Evolutionary conservation across 163 green algal genomes (phyloP).

Genomic region (Chlamydomonas reinhardtii): DNA sequence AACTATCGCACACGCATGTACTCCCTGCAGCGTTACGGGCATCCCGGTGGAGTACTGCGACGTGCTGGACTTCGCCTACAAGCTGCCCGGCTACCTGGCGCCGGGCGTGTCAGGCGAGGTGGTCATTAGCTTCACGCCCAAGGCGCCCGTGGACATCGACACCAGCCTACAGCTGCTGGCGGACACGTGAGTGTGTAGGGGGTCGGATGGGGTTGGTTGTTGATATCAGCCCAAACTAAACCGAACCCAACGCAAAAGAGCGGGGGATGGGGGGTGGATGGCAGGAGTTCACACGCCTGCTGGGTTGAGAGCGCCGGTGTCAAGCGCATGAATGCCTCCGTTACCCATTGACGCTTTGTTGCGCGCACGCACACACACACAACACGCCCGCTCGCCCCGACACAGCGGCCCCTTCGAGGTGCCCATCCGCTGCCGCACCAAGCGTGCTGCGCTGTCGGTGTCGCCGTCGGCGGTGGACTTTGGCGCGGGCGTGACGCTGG

Average conservation of each 20-base stretch:
- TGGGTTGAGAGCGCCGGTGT: no score
- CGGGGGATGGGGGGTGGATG: no score
- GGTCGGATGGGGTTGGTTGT: no score
- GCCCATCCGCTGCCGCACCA: conserved; percentile 69
- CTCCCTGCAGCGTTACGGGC: conserved; percentile 40
- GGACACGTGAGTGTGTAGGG: conserved; percentile 52
- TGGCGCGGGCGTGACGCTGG: conserved; percentile 67
- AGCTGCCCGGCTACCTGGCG: conserved; percentile 71
- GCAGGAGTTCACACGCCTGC: no score
- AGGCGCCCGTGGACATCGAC: conserved; percentile 73
- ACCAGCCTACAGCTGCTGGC: conserved; percentile 68
- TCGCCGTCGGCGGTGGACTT: conserved; percentile 51
- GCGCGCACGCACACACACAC: no score
- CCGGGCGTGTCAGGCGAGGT: conserved; percentile 70
- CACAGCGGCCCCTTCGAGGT: conserved; percentile 63
- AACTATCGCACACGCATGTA: no score
- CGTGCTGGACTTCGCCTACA: conserved; percentile 73
- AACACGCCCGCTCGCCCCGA: no score
- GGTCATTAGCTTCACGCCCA: conserved; percentile 72
- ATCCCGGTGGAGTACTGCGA: conserved; percentile 58
- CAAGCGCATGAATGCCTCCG: no score
- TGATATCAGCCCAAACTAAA: no score
- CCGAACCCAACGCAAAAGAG: no score
- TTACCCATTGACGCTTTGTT: no score
- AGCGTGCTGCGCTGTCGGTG: conserved; percentile 59